phyloP scores from a whole-genome alignment of 257 asterid genomes.

The Leonotis leonurus region DNA sequence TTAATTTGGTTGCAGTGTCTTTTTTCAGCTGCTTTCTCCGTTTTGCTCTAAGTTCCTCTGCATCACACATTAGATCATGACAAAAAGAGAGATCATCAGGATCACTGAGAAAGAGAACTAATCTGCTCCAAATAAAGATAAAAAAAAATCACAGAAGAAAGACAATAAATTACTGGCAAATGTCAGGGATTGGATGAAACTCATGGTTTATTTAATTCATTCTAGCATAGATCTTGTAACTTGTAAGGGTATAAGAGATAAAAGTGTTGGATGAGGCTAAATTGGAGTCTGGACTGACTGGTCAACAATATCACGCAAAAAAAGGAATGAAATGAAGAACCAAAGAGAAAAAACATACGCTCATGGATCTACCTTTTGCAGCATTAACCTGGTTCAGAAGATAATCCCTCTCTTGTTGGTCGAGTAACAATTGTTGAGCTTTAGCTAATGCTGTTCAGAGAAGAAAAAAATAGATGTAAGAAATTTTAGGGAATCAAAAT shows the following conservation, averaged over 20 bases:
- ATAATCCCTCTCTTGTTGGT: constrained; percentile 89
- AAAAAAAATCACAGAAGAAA: too few relatives aligned
- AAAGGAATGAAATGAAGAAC: not conserved
- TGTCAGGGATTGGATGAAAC: too few relatives aligned
- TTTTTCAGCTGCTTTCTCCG: constrained; percentile 88
- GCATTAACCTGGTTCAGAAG: constrained; percentile 79
- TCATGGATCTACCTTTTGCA: constrained; percentile 65
- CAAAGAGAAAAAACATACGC: not conserved
- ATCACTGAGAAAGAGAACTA: too few relatives aligned
- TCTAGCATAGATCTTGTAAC: too few relatives aligned
- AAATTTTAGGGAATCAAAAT: too few relatives aligned
- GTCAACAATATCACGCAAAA: not conserved
- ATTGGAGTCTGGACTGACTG: not conserved
- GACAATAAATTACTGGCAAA: too few relatives aligned
- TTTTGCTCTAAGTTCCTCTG: constrained; percentile 85
- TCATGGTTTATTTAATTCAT: too few relatives aligned
- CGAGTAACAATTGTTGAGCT: constrained; percentile 85
- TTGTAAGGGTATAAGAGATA: too few relatives aligned
- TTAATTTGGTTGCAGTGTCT: constrained; percentile 72
- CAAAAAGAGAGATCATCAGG: too few relatives aligned
- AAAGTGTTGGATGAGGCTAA: not conserved
- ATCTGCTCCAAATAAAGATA: too few relatives aligned
- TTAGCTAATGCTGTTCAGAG: constrained; percentile 73
- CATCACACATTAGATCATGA: constrained; percentile 22
- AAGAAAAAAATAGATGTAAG: constrained; percentile 10